phyloP scores from a whole-genome alignment of 1,139 yeast genomes.

The Eremothecium sinecaudum region DNA sequence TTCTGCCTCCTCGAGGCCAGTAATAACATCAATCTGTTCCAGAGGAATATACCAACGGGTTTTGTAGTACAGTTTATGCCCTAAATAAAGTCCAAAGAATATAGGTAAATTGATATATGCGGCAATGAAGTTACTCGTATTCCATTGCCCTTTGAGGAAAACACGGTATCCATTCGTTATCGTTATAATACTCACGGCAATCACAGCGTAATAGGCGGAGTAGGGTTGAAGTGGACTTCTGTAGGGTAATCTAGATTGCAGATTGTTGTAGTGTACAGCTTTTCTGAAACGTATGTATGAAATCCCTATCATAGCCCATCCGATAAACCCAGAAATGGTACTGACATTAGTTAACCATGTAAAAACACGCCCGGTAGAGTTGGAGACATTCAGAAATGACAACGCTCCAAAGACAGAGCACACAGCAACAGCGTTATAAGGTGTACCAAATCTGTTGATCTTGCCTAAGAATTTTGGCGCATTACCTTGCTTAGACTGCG shows the following conservation, averaged over 20 bases:
- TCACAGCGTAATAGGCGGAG: conserved; percentile 40
- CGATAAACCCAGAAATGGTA: conserved; percentile 63
- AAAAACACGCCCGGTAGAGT: conserved; percentile 36
- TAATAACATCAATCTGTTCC: conserved; percentile 25
- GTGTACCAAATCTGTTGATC: conserved; percentile 38
- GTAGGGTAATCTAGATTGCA: conserved; percentile 41
- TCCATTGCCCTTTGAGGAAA: conserved; percentile 36
- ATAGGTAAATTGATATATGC: conserved; percentile 55
- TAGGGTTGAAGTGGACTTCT: conserved; percentile 42
- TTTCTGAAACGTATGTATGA: conserved; percentile 60
- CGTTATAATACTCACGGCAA: conserved; percentile 39
- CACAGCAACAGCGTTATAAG: conserved; percentile 34
- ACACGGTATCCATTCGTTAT: conserved; percentile 52
- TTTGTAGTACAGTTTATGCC: conserved; percentile 28
- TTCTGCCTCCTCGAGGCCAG: conserved; percentile 26
- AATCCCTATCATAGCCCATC: conserved; percentile 59
- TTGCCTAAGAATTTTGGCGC: conserved; percentile 41
- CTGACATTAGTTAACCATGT: conserved; percentile 74
- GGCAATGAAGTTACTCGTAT: conserved; percentile 45
- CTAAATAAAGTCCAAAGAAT: conserved; percentile 38
- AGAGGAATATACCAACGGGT: conserved; percentile 22
- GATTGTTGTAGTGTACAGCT: conserved; percentile 46
- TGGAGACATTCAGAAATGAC: conserved; percentile 35
- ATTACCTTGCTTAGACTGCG: conserved; percentile 40
- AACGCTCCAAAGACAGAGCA: conserved; percentile 31